phyloP scores from a whole-genome alignment of 2,329 filamentous ascomycete genomes.

The Coleophoma eucalyptorum region DNA sequence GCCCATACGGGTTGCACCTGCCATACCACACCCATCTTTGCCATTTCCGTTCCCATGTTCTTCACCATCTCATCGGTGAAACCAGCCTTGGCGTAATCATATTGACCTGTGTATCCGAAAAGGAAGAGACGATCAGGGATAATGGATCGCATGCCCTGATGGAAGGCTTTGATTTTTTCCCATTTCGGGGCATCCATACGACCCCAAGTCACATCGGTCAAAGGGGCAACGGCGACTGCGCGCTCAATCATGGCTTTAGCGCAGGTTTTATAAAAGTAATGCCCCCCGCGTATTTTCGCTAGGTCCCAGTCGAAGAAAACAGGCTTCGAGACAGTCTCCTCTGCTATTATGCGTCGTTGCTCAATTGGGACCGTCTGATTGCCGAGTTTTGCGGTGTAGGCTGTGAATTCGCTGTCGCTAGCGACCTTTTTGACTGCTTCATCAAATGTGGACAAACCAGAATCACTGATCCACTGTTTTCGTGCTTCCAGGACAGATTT shows the following conservation, averaged over 20 bases:
- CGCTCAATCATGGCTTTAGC: slow-evolving; percentile 61
- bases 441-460: slow-evolving; percentile 64
- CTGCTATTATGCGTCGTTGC: slow-evolving; percentile 51
- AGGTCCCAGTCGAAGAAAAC: slow-evolving; percentile 63
- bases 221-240: slow-evolving; percentile 62
- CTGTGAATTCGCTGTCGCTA: not conserved
- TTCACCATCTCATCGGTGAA: no score
- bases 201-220: slow-evolving; percentile 64
- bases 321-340: not conserved
- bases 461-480: slow-evolving; percentile 60
- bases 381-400: not conserved
- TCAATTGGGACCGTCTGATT: slow-evolving; percentile 26
- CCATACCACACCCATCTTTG: slow-evolving; percentile 49
- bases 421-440: slow-evolving; percentile 31
- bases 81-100: no score
- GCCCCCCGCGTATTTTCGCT: slow-evolving; percentile 62
- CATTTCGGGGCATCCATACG: not conserved
- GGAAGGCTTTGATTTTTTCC: slow-evolving; percentile 46
- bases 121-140: no score
- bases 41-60: slow-evolving; percentile 50
- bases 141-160: slow-evolving; percentile 27
- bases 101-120: no score
- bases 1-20: slow-evolving; percentile 21
- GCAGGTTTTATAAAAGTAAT: slow-evolving; percentile 58
- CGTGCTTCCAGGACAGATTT: slow-evolving; percentile 55